These are phyloP conservation scores for Crassisporium funariophilum DNA, from an alignment of 768 basidiomycete genomes.

Conservation along the genomic window DNA sequence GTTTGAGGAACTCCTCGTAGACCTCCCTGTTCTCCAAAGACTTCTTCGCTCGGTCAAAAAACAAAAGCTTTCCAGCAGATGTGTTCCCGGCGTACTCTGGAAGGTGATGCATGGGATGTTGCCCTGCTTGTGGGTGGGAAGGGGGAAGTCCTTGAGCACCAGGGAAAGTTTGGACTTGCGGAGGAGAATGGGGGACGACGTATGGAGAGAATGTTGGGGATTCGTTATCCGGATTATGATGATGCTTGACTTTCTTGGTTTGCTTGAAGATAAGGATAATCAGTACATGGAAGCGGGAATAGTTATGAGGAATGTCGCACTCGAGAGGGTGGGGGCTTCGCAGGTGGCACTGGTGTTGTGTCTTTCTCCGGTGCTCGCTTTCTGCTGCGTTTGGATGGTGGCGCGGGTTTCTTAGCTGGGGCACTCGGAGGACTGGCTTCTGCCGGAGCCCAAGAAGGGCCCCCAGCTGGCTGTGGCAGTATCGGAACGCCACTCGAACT, in stretches of 20 bases:
- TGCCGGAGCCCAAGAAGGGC: slow-evolving; percentile 41
- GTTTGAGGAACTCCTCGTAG: slow-evolving; percentile 94
- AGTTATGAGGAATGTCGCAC: slow-evolving; percentile 17
- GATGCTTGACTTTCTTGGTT: slow-evolving; percentile 65
- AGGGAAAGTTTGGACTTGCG: slow-evolving; percentile 30
- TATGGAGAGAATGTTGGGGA: slow-evolving; percentile 58
- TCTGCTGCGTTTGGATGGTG: slow-evolving; percentile 51
- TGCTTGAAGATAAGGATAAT: slow-evolving; percentile 31
- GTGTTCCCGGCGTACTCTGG: slow-evolving; percentile 35
- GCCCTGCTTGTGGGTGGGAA: slow-evolving; percentile 25
- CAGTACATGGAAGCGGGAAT: background rate
- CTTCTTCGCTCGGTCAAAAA: slow-evolving; percentile 93
- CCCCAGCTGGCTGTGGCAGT: slow-evolving; percentile 47
- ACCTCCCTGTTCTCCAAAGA: slow-evolving; percentile 71
- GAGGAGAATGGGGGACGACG: slow-evolving; percentile 43
- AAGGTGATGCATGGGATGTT: slow-evolving; percentile 24
- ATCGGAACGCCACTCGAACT: slow-evolving; percentile 46
- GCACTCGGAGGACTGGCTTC: slow-evolving; percentile 46
- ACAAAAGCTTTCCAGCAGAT: slow-evolving; percentile 77
- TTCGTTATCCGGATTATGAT: slow-evolving; percentile 59
- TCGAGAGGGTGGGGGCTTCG: slow-evolving; percentile 46
- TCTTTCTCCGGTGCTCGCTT: slow-evolving; percentile 73
- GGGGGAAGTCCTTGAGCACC: slow-evolving; percentile 28
- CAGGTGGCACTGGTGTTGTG: slow-evolving; percentile 54
- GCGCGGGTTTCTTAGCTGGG: slow-evolving; percentile 44